phyloP scores from a whole-genome alignment of 176 grass and related monocot genomes.

The Triticum dicoccoides region DNA sequence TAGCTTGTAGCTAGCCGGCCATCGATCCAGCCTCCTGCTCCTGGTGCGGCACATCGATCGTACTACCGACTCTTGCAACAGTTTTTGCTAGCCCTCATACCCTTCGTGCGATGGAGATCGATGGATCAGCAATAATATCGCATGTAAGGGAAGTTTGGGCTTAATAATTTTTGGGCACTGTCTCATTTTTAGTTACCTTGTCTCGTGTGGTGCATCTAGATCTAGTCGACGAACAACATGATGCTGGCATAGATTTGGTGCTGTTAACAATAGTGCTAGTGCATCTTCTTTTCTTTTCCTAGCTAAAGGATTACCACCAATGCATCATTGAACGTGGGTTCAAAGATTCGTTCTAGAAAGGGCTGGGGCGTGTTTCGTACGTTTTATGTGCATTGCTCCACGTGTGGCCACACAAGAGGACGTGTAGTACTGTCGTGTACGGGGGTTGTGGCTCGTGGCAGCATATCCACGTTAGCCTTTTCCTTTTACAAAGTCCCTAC shows the following conservation, averaged over 20 bases:
- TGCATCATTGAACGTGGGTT: slow-evolving; percentile 1
- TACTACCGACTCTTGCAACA: background rate
- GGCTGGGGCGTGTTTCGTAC: background rate
- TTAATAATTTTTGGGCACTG: background rate
- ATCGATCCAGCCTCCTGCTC: background rate
- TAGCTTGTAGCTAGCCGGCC: background rate
- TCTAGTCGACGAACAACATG: background rate
- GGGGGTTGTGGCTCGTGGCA: background rate
- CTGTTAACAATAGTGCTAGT: slow-evolving; percentile 5
- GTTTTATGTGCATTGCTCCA: background rate
- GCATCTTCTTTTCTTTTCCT: background rate
- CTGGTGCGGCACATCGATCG: background rate
- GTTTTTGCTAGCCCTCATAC: background rate
- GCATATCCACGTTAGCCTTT: background rate
- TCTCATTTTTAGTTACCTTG: background rate
- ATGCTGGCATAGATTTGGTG: background rate
- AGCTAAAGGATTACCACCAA: background rate
- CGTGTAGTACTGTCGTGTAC: background rate
- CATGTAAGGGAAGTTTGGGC: background rate
- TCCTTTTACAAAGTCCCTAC: background rate
- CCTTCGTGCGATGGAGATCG: background rate
- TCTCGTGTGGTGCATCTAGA: background rate
- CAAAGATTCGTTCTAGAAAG: background rate
- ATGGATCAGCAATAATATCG: background rate
- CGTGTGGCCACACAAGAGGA: background rate